phyloP scores from a whole-genome alignment of 306 rosid genomes.

The Inga oerstediana region DNA sequence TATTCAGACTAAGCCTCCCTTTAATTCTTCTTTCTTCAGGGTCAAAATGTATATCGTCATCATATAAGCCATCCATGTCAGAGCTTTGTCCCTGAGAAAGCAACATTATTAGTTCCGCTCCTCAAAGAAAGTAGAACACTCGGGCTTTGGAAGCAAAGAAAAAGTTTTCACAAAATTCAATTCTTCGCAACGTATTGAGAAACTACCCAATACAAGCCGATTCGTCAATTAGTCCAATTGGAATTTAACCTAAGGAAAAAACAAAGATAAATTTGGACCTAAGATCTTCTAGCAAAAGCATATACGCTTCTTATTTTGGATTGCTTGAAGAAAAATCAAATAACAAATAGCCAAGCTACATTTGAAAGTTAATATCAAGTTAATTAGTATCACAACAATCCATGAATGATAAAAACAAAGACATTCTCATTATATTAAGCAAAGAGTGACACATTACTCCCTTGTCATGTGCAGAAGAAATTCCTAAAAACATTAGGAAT shows the following conservation, averaged over 20 bases:
- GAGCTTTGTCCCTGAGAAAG: slow-evolving; percentile 44
- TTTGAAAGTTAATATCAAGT: too few species aligned
- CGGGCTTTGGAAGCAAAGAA: not conserved
- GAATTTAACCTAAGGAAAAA: slow-evolving; percentile 17
- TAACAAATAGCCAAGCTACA: too few species aligned
- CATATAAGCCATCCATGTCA: slow-evolving; percentile 36
- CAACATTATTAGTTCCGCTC: slow-evolving; percentile 28
- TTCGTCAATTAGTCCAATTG: slow-evolving; percentile 15
- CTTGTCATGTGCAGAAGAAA: too few species aligned
- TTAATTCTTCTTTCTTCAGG: slow-evolving; percentile 31
- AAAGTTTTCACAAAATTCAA: slow-evolving; percentile 18
- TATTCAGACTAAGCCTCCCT: slow-evolving; percentile 58
- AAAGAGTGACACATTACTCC: too few species aligned
- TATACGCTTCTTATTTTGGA: too few species aligned
- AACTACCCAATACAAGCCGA: slow-evolving; percentile 26
- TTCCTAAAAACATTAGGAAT: too few species aligned
- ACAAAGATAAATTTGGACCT: not conserved
- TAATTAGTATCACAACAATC: too few species aligned
- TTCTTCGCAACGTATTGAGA: slow-evolving; percentile 26
- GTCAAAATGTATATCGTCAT: slow-evolving; percentile 41
- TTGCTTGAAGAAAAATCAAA: too few species aligned
- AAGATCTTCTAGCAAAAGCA: too few species aligned
- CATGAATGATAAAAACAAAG: too few species aligned
- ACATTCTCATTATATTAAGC: too few species aligned
- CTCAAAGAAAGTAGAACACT: slow-evolving; percentile 14